Conservation (phyloP, 768 basidiomycete genomes). For the Saitozyma sp. region DNA sequence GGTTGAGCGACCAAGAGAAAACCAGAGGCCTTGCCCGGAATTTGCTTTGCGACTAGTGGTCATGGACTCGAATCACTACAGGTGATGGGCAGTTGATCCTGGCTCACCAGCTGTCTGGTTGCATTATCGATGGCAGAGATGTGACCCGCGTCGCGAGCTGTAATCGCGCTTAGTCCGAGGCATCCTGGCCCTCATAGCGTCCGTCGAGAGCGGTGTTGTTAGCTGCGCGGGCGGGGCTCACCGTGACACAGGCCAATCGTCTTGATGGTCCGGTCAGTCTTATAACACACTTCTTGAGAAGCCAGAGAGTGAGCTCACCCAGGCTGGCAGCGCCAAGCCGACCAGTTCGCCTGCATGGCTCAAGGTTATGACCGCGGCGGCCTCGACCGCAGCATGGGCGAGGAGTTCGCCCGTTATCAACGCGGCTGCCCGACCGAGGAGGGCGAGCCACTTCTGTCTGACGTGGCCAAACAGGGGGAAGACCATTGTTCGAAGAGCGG, state of each 20-base stretch:
- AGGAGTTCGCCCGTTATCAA: slow-evolving; percentile 62
- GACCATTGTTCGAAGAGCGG: too few relatives aligned
- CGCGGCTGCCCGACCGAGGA: slow-evolving; percentile 70
- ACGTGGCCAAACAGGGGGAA: too few relatives aligned
- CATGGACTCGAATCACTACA: slow-evolving; percentile 54
- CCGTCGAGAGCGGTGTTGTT: too few relatives aligned
- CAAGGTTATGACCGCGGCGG: slow-evolving; percentile 66
- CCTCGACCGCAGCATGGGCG: slow-evolving; percentile 72
- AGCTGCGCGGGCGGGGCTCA: background rate
- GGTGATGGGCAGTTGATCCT: slow-evolving; percentile 76
- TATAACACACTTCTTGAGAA: background rate
- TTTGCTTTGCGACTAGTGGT: background rate
- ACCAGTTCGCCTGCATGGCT: slow-evolving; percentile 62
- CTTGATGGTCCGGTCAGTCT: background rate
- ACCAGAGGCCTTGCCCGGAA: slow-evolving; percentile 65
- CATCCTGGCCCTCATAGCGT: slow-evolving; percentile 54
- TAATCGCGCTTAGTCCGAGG: too few relatives aligned
- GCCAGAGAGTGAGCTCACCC: slow-evolving; percentile 59
- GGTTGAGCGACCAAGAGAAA: slow-evolving; percentile 86
- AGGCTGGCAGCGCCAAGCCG: slow-evolving; percentile 76
- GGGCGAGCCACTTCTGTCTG: too few relatives aligned
- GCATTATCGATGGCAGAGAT: slow-evolving; percentile 94
- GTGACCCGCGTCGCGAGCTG: slow-evolving; percentile 75
- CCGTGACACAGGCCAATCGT: slow-evolving; percentile 11
- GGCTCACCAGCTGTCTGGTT: slow-evolving; percentile 70